A percentile compares a stretch with the other conserved stretches of the same genome.
Evolutionary conservation across 805 yeast genomes (phyloP).

Genomic region (Lachancea meyersii): DNA sequence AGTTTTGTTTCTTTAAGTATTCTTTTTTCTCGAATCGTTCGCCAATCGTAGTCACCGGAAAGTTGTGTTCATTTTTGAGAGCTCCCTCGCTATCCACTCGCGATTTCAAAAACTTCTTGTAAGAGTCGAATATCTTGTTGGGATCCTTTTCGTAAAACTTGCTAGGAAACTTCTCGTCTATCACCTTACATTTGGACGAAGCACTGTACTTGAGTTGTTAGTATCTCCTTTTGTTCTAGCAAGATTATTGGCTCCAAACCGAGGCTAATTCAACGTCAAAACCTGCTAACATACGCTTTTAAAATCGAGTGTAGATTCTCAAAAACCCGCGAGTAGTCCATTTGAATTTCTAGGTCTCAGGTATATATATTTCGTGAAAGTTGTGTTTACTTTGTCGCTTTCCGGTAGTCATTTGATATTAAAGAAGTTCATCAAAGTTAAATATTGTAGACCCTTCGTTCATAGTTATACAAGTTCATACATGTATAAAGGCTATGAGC

Average conservation of each 20-base stretch:
- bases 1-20: constrained; percentile 34
- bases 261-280: not conserved
- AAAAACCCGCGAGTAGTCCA: constrained; percentile 9
- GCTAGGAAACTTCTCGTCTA: constrained; percentile 38
- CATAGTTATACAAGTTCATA: not conserved
- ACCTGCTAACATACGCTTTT: constrained; percentile 20
- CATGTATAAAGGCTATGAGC: too few relatives aligned
- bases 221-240: constrained; percentile 6
- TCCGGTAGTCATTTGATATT: constrained; percentile 5
- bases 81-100: constrained; percentile 18
- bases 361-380: not conserved
- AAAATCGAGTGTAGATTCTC: constrained; percentile 20
- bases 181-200: constrained; percentile 28
- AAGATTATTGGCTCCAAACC: too few relatives aligned
- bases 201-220: constrained; percentile 17
- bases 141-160: constrained; percentile 44
- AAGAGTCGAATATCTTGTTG: constrained; percentile 39
- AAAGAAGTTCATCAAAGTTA: too few relatives aligned
- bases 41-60: constrained; percentile 36
- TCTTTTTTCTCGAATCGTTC: constrained; percentile 35
- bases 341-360: not conserved
- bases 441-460: not conserved
- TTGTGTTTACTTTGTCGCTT: not conserved
- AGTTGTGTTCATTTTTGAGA: constrained; percentile 21
- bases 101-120: constrained; percentile 33